phyloP scores from a whole-genome alignment of 1,284 basidiomycete genomes.

The Trichosporon coremiiforme region DNA sequence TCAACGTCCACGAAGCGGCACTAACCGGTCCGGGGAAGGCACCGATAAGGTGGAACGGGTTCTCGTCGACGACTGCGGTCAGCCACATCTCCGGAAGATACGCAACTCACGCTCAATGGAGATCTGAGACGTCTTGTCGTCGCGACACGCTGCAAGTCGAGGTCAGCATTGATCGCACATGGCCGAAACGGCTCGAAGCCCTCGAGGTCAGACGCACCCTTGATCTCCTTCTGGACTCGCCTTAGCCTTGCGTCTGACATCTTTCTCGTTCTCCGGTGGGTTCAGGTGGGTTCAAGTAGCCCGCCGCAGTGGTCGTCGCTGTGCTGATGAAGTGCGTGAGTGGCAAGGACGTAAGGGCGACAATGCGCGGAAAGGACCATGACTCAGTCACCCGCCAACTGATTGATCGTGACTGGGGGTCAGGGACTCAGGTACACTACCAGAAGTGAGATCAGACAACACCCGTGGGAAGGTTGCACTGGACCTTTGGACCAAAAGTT shows the following conservation, averaged over 20 bases:
- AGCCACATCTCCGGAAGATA: too few species aligned
- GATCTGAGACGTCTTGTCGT: constrained; percentile 84
- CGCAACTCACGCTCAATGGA: constrained; percentile 65
- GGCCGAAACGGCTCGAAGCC: background rate
- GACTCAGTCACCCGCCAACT: background rate
- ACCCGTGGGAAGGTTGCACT: constrained; percentile 12
- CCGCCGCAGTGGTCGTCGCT: background rate
- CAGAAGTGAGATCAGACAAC: background rate
- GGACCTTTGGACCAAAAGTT: constrained; percentile 9
- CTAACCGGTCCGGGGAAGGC: constrained; percentile 83
- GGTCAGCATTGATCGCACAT: constrained; percentile 7
- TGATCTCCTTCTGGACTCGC: constrained; percentile 88
- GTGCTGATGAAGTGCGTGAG: constrained; percentile 1
- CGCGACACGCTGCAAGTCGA: constrained; percentile 22
- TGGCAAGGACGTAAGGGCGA: background rate
- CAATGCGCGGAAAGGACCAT: constrained; percentile 1
- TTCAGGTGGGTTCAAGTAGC: background rate
- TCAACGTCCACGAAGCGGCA: too few species aligned
- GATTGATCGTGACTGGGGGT: background rate
- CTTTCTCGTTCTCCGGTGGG: constrained; percentile 17
- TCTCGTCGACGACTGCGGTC: constrained; percentile 72
- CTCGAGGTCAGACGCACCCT: constrained; percentile 60
- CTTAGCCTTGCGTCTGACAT: constrained; percentile 78
- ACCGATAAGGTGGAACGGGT: constrained; percentile 83
- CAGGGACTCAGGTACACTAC: background rate